phyloP scores from a whole-genome alignment of 1,284 basidiomycete species.

The Hymenochaete sp. region DNA sequence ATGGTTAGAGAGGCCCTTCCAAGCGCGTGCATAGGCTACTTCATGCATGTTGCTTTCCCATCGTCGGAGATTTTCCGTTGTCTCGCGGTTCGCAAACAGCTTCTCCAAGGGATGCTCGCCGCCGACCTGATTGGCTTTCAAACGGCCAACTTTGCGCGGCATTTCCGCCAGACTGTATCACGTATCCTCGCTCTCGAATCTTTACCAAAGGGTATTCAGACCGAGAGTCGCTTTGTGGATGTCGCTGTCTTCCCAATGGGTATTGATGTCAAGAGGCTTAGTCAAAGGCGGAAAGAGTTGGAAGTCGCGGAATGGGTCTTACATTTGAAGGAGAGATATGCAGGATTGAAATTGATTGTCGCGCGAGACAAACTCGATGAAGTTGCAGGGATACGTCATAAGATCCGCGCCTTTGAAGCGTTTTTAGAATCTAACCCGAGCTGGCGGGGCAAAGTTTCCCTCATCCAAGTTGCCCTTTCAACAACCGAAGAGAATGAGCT shows the following conservation, averaged over 20 bases:
- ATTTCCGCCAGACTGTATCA: slow-evolving; percentile 77
- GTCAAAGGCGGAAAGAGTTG: slow-evolving; percentile 60
- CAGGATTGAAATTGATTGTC: slow-evolving; percentile 78
- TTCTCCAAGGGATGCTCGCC: slow-evolving; percentile 69
- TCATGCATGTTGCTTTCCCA: slow-evolving; percentile 85
- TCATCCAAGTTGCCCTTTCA: slow-evolving; percentile 82
- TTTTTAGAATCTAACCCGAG: slow-evolving; percentile 75
- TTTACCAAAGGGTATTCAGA: slow-evolving; percentile 74
- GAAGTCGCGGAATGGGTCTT: slow-evolving; percentile 80
- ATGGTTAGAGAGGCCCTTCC: slow-evolving; percentile 59
- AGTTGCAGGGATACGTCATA: slow-evolving; percentile 75
- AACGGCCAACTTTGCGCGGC: slow-evolving; percentile 71
- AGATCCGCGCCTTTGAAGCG: slow-evolving; percentile 76
- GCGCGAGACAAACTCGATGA: slow-evolving; percentile 85
- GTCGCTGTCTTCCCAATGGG: slow-evolving; percentile 87
- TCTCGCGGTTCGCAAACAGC: slow-evolving; percentile 55
- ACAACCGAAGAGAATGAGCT: slow-evolving; percentile 73
- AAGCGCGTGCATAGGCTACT: slow-evolving; percentile 75
- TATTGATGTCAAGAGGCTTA: slow-evolving; percentile 69
- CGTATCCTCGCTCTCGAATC: slow-evolving; percentile 77
- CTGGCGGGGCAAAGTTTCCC: slow-evolving; percentile 70
- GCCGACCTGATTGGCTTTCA: slow-evolving; percentile 76
- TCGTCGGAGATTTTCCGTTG: slow-evolving; percentile 85
- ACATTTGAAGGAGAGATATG: slow-evolving; percentile 68
- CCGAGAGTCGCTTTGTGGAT: slow-evolving; percentile 60